Percentiles rank a stretch among this genome's conserved stretches.
Evolutionary conservation across 495 filamentous ascomycete species (phyloP).

Genomic region (Penicillium bialowiezense): DNA sequence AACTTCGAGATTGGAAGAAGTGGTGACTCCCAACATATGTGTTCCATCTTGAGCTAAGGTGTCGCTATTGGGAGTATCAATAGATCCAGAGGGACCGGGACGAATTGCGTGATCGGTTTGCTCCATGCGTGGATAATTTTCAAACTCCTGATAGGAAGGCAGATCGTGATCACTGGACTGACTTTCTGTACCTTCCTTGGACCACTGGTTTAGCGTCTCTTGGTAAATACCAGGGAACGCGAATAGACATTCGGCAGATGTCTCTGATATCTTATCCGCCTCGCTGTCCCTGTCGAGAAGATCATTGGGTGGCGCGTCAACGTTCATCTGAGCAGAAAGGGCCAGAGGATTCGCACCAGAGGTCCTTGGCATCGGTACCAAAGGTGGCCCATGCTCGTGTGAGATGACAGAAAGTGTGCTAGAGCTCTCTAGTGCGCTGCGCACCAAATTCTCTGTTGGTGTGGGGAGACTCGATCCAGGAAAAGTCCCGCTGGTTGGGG

Average conservation of each 20-base stretch:
- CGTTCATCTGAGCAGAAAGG: neutral
- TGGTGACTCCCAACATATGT: no score
- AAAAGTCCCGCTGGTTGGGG: neutral
- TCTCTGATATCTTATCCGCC: neutral
- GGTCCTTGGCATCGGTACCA: neutral
- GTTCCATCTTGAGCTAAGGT: no score
- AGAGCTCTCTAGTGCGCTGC: neutral
- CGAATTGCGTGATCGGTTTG: no score
- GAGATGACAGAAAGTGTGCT: neutral
- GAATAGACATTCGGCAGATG: constrained; percentile 14
- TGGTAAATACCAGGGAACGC: constrained; percentile 25
- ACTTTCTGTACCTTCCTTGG: neutral
- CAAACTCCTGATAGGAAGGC: neutral
- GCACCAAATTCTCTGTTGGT: neutral
- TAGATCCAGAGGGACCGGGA: no score
- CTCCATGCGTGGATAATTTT: no score
- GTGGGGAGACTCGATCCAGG: neutral
- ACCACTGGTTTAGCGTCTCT: constrained; percentile 20
- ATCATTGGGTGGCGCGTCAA: no score
- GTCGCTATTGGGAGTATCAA: no score
- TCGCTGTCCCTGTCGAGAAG: no score
- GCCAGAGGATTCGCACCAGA: neutral
- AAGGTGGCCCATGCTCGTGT: no score
- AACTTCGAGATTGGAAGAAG: no score
- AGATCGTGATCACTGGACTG: neutral